These are phyloP conservation scores for Theobroma cacao DNA, from an alignment of 345 rosid genomes.

Conservation along the genomic window DNA sequence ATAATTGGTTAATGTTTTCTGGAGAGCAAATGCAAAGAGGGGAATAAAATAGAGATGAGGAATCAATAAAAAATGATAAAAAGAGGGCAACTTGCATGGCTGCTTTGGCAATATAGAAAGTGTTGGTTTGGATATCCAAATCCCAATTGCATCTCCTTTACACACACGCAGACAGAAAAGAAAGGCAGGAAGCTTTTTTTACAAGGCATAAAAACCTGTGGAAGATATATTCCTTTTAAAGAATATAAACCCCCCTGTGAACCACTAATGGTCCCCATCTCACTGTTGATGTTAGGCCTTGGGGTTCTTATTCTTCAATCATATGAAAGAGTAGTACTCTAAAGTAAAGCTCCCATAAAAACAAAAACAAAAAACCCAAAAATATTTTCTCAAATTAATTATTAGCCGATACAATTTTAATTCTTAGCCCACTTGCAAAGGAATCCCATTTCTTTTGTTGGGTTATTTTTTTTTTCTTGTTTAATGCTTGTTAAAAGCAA, in stretches of 20 bases:
- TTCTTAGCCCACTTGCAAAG: background rate
- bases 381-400: too few species aligned
- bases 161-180: background rate
- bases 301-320: slow-evolving; percentile 27
- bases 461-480: too few species aligned
- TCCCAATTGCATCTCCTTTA: slow-evolving; percentile 19
- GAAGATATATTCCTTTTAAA: slow-evolving; percentile 4
- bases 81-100: slow-evolving; percentile 27
- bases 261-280: background rate
- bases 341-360: background rate
- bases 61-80: slow-evolving; percentile 8
- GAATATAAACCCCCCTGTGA: slow-evolving; percentile 7
- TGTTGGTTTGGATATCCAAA: slow-evolving; percentile 26
- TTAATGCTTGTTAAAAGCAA: too few species aligned
- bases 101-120: slow-evolving; percentile 1
- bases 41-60: slow-evolving; percentile 10
- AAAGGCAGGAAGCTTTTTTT: slow-evolving; percentile 33
- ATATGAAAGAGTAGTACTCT: background rate
- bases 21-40: too few species aligned
- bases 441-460: too few species aligned
- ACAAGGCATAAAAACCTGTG: slow-evolving; percentile 27
- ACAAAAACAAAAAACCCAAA: background rate
- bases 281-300: background rate
- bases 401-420: background rate
- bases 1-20: too few species aligned